These are phyloP conservation scores for Ambrosiella xylebori DNA, from an alignment of 2,329 filamentous ascomycete species.

Conservation along the genomic window DNA sequence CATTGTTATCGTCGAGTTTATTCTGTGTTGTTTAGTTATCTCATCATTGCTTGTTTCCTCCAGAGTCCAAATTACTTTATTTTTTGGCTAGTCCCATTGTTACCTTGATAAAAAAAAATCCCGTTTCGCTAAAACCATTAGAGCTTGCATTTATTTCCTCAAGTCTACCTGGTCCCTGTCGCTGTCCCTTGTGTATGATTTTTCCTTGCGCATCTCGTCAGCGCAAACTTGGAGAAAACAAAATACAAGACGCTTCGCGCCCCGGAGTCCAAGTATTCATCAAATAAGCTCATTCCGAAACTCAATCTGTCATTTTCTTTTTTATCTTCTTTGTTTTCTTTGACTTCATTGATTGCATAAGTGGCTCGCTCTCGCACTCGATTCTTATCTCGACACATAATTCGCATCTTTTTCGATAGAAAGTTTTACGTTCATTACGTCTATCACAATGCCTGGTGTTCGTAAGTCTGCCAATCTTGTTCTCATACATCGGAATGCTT, in stretches of 20 bases:
- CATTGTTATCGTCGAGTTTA: neutral
- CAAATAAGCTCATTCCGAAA: conserved; percentile 1
- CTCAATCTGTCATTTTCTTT: conserved; percentile 3
- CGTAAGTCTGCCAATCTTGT: conserved; percentile 6
- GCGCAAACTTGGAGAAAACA: neutral
- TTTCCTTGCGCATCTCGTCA: neutral
- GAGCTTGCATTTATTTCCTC: conserved; percentile 6
- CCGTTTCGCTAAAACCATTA: neutral
- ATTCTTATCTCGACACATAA: conserved; percentile 1
- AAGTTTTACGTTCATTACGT: neutral
- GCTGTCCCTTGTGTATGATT: neutral
- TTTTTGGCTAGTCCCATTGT: neutral
- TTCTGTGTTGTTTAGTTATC: neutral
- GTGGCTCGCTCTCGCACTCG: neutral
- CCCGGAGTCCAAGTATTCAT: neutral
- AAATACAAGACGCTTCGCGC: neutral
- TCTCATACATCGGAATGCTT: neutral
- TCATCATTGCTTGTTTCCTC: neutral
- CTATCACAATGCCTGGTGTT: conserved; percentile 12
- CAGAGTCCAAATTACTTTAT: neutral
- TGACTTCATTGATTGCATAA: neutral
- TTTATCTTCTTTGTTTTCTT: conserved; percentile 3
- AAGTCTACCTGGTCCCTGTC: conserved; percentile 1
- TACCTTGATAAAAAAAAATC: neutral
- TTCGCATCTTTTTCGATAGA: neutral